These are phyloP conservation scores for Tilletiopsis washingtonensis DNA, from an alignment of 1,284 basidiomycete genomes.

Conservation along the genomic window DNA sequence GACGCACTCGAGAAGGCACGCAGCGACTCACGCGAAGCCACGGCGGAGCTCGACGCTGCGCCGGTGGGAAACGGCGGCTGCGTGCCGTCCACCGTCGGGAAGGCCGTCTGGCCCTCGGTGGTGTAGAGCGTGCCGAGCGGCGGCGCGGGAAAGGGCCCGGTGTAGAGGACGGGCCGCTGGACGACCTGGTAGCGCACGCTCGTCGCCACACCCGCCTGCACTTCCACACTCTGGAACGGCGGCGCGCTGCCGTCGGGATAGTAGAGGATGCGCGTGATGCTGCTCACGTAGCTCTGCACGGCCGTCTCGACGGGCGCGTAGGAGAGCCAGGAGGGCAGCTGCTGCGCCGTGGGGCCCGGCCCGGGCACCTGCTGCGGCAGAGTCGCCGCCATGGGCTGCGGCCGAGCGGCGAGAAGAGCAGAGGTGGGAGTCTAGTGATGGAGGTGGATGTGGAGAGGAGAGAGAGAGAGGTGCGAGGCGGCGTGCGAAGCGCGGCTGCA, in stretches of 20 bases:
- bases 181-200: conserved; percentile 21
- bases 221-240: conserved; percentile 16
- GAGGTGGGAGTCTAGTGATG: too few species aligned
- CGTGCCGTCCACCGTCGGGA: too few species aligned
- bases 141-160: conserved; percentile 29
- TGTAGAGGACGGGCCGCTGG: conserved; percentile 30
- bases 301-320: conserved; percentile 23
- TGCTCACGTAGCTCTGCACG: conserved; percentile 13
- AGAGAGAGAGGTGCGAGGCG: too few species aligned
- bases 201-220: conserved; percentile 16
- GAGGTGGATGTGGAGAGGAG: too few species aligned
- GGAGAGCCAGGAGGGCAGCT: conserved; percentile 32
- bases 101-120: conserved; percentile 14
- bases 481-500: too few species aligned
- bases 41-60: too few species aligned
- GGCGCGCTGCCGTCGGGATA: conserved; percentile 23
- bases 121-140: conserved; percentile 31
- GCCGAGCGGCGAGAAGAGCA: too few species aligned
- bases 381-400: conserved; percentile 1
- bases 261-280: conserved; percentile 22
- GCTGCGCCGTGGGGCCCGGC: conserved; percentile 31
- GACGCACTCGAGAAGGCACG: too few species aligned
- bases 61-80: too few species aligned
- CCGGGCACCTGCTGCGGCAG: conserved; percentile 27
- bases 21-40: too few species aligned